Conservation (phyloP, 371 early-diverging fungal species). For the Mucor lusitanicus region DNA sequence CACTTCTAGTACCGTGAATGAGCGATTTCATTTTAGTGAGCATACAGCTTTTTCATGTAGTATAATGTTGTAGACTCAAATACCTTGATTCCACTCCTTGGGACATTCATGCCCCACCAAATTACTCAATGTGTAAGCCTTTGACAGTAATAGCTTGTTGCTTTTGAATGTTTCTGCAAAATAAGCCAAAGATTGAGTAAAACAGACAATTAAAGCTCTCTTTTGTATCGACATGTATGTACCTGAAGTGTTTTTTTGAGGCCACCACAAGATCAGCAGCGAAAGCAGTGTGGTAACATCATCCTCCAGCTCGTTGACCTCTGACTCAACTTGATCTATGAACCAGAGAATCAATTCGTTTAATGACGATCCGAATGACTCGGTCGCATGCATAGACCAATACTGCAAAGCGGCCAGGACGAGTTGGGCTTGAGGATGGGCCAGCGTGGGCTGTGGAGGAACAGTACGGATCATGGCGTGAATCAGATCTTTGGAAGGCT, state of each 20-base stretch:
- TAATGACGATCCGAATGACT: background rate
- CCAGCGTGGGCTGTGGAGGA: background rate
- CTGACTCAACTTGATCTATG: conserved; percentile 9
- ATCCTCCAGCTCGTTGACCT: background rate
- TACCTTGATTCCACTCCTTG: conserved; percentile 34
- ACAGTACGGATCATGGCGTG: conserved; percentile 16
- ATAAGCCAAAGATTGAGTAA: background rate
- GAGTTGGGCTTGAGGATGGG: conserved; percentile 10
- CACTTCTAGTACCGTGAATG: background rate
- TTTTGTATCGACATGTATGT: background rate
- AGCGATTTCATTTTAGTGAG: no score
- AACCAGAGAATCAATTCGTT: background rate
- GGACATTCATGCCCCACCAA: conserved; percentile 13
- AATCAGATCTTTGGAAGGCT: conserved; percentile 25
- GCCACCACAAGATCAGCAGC: conserved; percentile 16
- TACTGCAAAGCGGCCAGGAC: conserved; percentile 14
- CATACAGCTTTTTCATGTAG: no score
- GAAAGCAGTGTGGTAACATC: background rate
- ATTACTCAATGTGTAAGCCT: conserved; percentile 6
- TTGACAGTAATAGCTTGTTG: conserved; percentile 11
- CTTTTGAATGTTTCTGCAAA: conserved; percentile 18
- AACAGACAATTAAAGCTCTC: background rate
- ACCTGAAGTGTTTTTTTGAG: conserved; percentile 10
- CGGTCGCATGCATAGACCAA: conserved; percentile 7
- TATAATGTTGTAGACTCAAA: no score